Evolutionary conservation across 805 yeast species (phyloP).

Genomic region (Lipomyces kockii): DNA sequence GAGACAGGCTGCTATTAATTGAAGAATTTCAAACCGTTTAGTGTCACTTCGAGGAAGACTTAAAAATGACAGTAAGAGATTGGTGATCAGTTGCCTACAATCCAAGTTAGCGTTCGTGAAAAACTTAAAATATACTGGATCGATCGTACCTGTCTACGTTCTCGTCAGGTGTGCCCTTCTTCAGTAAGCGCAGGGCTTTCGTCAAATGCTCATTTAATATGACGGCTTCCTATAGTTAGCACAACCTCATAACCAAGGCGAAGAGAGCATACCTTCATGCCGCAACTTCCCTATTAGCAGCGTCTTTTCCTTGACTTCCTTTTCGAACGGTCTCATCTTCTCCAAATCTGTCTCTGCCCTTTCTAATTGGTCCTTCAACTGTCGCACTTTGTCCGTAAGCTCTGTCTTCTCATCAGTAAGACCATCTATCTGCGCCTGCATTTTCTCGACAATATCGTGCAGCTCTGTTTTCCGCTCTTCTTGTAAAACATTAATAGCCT

Average conservation of each 20-base stretch:
- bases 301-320: constrained; percentile 69
- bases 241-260: too few species aligned
- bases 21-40: constrained; percentile 90
- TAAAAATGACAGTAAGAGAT: constrained; percentile 80
- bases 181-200: constrained; percentile 85
- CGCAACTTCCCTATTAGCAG: constrained; percentile 85
- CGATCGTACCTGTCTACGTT: constrained; percentile 44
- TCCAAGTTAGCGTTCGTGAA: constrained; percentile 29
- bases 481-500: constrained; percentile 41
- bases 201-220: constrained; percentile 92
- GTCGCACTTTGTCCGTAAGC: constrained; percentile 43
- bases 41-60: constrained; percentile 91
- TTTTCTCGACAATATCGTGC: constrained; percentile 46
- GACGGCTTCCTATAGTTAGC: constrained; percentile 57
- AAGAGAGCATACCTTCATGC: constrained; percentile 59
- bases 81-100: constrained; percentile 87
- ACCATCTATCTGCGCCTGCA: constrained; percentile 34
- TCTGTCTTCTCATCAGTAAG: constrained; percentile 35
- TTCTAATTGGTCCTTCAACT: constrained; percentile 25
- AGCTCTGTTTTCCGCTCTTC: constrained; percentile 39
- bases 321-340: constrained; percentile 51
- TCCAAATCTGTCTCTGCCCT: constrained; percentile 36
- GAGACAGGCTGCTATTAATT: constrained; percentile 77
- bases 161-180: constrained; percentile 59
- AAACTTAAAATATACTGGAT: constrained; percentile 50